Percentiles rank a stretch among this genome's conserved stretches.
Evolutionary conservation across 305 asterid species (phyloP).

Genomic region (Petunia hybrid): DNA sequence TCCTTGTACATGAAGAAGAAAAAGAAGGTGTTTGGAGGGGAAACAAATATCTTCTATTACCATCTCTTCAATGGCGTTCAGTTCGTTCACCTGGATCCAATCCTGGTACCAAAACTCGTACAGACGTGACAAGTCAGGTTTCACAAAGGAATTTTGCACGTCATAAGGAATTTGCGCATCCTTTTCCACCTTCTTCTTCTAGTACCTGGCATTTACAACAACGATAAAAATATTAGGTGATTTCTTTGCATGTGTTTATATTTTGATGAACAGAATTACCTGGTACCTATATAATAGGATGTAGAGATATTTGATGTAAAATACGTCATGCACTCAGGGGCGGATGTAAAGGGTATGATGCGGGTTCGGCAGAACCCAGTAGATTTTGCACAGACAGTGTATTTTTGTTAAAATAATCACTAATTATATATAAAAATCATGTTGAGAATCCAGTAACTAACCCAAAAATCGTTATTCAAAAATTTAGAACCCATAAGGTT

Average conservation of each 20-base stretch:
- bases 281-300: not conserved
- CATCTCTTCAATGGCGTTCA: conserved; percentile 13
- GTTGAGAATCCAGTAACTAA: too few species aligned
- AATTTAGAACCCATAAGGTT: too few species aligned
- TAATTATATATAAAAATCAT: too few species aligned
- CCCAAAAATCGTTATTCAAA: too few species aligned
- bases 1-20: not conserved
- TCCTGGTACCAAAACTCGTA: not conserved
- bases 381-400: too few species aligned
- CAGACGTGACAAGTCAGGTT: not conserved
- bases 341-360: too few species aligned
- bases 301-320: too few species aligned
- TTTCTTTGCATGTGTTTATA: not conserved
- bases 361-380: too few species aligned
- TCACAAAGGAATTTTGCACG: not conserved
- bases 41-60: not conserved
- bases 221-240: not conserved
- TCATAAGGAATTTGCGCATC: not conserved
- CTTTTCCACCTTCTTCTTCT: not conserved
- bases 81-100: not conserved
- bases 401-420: too few species aligned
- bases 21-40: not conserved
- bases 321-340: too few species aligned
- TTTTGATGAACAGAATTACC: not conserved
- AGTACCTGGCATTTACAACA: not conserved